A percentile compares a stretch with the other conserved stretches of the same genome.
Conservation (phyloP, 2,329 filamentous ascomycete genomes). For the Apiospora sp. region DNA sequence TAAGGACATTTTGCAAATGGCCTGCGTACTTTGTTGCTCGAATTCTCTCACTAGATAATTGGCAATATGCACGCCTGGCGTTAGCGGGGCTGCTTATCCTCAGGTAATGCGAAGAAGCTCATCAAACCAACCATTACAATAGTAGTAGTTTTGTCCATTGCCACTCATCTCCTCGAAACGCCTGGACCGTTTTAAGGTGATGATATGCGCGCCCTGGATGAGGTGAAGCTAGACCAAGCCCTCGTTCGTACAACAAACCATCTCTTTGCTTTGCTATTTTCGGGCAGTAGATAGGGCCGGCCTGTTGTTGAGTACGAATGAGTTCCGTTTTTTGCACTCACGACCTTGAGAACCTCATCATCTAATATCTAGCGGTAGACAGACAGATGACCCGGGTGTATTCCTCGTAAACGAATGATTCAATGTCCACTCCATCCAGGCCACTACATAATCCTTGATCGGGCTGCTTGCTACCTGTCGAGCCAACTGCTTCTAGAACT, state of each 20-base stretch:
- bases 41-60: background rate
- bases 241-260: background rate
- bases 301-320: background rate
- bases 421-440: background rate
- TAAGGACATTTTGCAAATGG: background rate
- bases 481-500: background rate
- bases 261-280: background rate
- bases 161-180: slow-evolving; percentile 2
- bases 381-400: background rate
- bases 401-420: background rate
- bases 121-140: background rate
- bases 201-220: background rate
- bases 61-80: background rate
- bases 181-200: background rate
- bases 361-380: background rate
- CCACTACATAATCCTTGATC: background rate
- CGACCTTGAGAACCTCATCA: background rate
- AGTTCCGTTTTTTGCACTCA: background rate
- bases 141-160: background rate
- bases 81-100: background rate
- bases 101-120: background rate
- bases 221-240: background rate
- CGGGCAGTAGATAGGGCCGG: background rate
- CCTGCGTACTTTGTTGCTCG: background rate
- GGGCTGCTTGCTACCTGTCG: background rate